Base-by-base conservation (phyloP, 805 yeast genomes). In the Cyberlindnera galapagoensis region DNA sequence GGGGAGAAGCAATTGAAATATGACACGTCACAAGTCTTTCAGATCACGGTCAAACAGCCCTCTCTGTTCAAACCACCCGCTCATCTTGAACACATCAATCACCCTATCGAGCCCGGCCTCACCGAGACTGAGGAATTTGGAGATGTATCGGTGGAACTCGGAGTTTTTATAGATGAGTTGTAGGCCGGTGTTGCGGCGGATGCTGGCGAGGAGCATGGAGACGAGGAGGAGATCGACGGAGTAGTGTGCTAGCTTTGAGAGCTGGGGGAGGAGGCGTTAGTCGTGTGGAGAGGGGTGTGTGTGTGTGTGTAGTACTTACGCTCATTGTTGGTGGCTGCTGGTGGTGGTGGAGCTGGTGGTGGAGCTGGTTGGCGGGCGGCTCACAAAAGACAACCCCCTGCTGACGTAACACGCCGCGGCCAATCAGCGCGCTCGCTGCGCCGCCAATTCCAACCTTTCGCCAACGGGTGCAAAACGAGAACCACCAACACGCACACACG, bases 201-300 rank as follows among this genome's bases (percentile, higher is more conserved):
- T 69, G 3, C 94, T 94, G 1, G 97, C 95, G 28, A 88, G 61
- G n/a, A 88, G 64, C 53, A 92, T 74, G 3, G 95, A 83, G 7
- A 85, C 62, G 36, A 88, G 63, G 3, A 87, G 73, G 42, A 86
- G 67, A 52, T 87, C 96, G 35, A 86, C 49, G 0, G 90, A 71
- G 46, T 74, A 73, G 57, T 86, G 96, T 9, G 81, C 55, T 34
- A 78, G 44, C 53, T 66, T 74, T 3, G 87, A 86, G n/a, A n/a
- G n/a, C n/a, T n/a, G n/a, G n/a, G n/a, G n/a, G n/a, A n/a, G n/a
- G n/a, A n/a, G n/a, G n/a, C n/a, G n/a, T n/a, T n/a, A n/a, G n/a
- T n/a, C n/a, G n/a, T n/a, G n/a, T n/a, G n/a, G n/a, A n/a, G n/a
- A n/a, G n/a, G n/a, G n/a, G n/a, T n/a, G n/a, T n/a, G n/a, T n/a